Evolutionary conservation across 306 rosid species (phyloP).

Genomic region (Trifolium pratense): DNA sequence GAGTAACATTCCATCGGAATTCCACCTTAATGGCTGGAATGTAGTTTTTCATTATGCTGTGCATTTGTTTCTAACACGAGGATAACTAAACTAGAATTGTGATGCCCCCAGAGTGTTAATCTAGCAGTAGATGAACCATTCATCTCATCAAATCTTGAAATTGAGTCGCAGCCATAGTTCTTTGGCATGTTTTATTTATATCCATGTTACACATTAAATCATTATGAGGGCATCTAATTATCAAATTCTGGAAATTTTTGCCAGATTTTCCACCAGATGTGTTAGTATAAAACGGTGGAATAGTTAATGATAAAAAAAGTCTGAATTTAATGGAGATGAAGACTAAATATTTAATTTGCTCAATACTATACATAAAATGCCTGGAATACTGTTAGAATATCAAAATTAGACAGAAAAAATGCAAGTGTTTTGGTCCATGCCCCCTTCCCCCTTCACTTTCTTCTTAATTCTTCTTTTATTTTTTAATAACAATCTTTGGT

Average conservation of each 20-base stretch:
- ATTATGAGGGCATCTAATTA: no score
- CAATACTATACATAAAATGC: neutral
- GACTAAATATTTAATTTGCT: slow-evolving; percentile 18
- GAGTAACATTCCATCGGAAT: neutral
- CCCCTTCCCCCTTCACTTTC: neutral
- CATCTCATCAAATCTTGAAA: neutral
- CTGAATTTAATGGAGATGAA: slow-evolving; percentile 10
- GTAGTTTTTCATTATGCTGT: slow-evolving; percentile 4
- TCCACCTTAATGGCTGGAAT: slow-evolving; percentile 1
- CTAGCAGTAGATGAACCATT: slow-evolving; percentile 1
- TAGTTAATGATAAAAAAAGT: no score
- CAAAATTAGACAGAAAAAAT: no score
- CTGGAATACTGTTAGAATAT: neutral
- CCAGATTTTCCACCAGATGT: no score
- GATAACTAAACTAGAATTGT: slow-evolving; percentile 1
- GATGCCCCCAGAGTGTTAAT: neutral
- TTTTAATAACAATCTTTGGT: neutral
- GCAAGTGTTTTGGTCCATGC: neutral
- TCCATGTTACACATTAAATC: no score
- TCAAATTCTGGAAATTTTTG: no score
- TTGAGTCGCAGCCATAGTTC: slow-evolving; percentile 14
- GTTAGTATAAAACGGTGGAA: no score
- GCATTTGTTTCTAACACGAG: neutral
- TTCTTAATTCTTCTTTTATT: no score
- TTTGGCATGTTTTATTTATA: no score